Conservation (phyloP, 2,329 filamentous ascomycete species). For the Xylariomycetidae sp. region DNA sequence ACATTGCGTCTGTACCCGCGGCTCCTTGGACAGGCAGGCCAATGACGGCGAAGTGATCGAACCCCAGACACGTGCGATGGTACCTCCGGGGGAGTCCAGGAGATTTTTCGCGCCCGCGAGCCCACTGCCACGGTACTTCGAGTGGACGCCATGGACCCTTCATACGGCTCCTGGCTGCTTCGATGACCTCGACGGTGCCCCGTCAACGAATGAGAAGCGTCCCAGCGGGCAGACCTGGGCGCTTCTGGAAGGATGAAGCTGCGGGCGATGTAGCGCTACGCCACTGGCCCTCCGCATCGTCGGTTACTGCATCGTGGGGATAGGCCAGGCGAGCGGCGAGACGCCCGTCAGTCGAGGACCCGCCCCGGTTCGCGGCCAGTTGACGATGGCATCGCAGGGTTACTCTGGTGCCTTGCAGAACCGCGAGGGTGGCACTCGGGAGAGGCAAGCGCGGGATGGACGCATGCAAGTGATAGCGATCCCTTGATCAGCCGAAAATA, state of each 20-base stretch:
- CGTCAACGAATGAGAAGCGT: slow-evolving; percentile 5
- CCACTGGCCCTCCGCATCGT: slow-evolving; percentile 5
- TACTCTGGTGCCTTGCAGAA: slow-evolving; percentile 18
- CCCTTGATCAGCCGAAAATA: slow-evolving; percentile 10
- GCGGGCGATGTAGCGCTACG: slow-evolving; percentile 5
- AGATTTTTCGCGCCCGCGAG: slow-evolving; percentile 6
- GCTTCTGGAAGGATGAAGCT: slow-evolving; percentile 15
- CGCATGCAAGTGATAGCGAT: slow-evolving; percentile 19
- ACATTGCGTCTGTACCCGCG: slow-evolving; percentile 7
- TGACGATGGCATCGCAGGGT: slow-evolving; percentile 6
- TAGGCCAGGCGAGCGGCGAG: slow-evolving; percentile 15
- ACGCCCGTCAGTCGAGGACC: slow-evolving; percentile 17
- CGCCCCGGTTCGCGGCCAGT: slow-evolving; percentile 12
- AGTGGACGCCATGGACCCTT: slow-evolving; percentile 5
- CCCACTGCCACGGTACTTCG: slow-evolving; percentile 6
- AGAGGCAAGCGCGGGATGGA: slow-evolving; percentile 14
- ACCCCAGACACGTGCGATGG: slow-evolving; percentile 14
- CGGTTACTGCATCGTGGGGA: slow-evolving; percentile 6
- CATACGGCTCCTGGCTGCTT: slow-evolving; percentile 5
- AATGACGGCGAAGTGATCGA: slow-evolving; percentile 15
- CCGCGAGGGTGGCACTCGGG: slow-evolving; percentile 14
- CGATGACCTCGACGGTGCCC: slow-evolving; percentile 1
- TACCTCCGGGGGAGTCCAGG: too few species aligned
- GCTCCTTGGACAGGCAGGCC: slow-evolving; percentile 7
- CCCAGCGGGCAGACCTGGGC: slow-evolving; percentile 6